Conservation (phyloP, 139 green algal species). For the Yamagishiella unicocca region DNA sequence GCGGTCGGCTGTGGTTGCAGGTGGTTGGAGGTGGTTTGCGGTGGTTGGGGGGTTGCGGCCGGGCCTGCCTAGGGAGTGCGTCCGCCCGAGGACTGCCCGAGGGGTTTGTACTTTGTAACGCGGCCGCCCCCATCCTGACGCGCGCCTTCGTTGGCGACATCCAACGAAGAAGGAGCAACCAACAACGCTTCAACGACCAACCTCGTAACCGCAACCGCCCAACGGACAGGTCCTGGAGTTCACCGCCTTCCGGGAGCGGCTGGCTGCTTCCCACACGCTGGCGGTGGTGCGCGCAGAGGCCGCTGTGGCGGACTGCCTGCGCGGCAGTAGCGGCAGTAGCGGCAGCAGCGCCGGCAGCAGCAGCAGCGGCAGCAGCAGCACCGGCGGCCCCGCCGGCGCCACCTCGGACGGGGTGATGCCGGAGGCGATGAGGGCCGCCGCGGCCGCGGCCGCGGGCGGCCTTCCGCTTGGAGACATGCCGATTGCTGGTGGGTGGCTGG, state of each 20-base stretch:
- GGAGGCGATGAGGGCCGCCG: neutral
- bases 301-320: neutral
- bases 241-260: constrained; percentile 81
- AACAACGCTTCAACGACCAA: too few relatives aligned
- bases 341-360: neutral
- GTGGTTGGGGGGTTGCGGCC: too few relatives aligned
- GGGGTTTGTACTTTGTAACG: too few relatives aligned
- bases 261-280: constrained; percentile 70
- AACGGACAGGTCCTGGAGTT: constrained; percentile 93
- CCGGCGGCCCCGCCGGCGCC: neutral
- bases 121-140: too few relatives aligned
- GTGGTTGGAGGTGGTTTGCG: too few relatives aligned
- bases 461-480: neutral
- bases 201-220: too few relatives aligned
- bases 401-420: neutral
- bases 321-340: neutral
- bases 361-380: neutral
- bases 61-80: too few relatives aligned
- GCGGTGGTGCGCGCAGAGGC: constrained; percentile 60
- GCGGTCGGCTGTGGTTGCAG: too few relatives aligned
- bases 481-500: neutral
- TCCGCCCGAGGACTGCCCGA: too few relatives aligned
- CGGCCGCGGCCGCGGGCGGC: neutral
- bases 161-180: too few relatives aligned
- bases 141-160: too few relatives aligned